Evolutionary conservation across 202 grass and related monocot species (phyloP), one percentile per base, ranked within the genome.

Genomic region (Schoenoplectus tabernaemontani): DNA sequence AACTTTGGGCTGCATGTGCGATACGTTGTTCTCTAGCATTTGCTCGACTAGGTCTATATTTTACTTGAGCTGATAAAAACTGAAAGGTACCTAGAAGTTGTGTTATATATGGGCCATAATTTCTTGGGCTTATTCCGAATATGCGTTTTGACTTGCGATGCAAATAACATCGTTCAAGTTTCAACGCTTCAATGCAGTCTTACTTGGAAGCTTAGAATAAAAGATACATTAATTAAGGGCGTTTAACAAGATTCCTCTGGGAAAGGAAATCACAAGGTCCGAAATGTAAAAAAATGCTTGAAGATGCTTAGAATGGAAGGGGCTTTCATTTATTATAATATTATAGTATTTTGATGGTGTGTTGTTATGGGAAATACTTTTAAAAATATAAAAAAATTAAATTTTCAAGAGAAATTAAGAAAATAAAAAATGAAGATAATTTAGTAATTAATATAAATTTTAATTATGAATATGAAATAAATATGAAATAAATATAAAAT

Each of bases 221-320:
- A 78, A 59, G 76, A 78, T 41, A 78, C 74, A 78, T 61, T 57
- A 78, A 78, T 78, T 39, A 24, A 60, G 58, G 17, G 33, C 53
- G 60, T 78, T 78, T 28, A 78, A 42, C 17, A 6, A 6, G 33
- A 78, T 36, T 48, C 0, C 0, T 22, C 4, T 67, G 64, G 70
- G 26, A n/a, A 74, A 74, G 23, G 7, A 53, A 15, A 73, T n/a
- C 68, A 51, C 46, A 33, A 74, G 26, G 37, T 59, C 20, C 10
- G 4, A 59, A 78, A 59, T 53, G 30, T 59, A n/a, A 78, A 78
- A 59, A 39, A 33, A 15, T 22, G 75, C 1, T 23, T 38, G 22
- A 59, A 23, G 36, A 38, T 28, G 51, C 74, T 59, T 78, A 24
- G 32, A 78, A 78, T 59, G 8, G 8, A 78, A 78, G 74, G 48